Evolutionary conservation across 306 rosid species (phyloP).

Genomic region (Crataegus laevigata): DNA sequence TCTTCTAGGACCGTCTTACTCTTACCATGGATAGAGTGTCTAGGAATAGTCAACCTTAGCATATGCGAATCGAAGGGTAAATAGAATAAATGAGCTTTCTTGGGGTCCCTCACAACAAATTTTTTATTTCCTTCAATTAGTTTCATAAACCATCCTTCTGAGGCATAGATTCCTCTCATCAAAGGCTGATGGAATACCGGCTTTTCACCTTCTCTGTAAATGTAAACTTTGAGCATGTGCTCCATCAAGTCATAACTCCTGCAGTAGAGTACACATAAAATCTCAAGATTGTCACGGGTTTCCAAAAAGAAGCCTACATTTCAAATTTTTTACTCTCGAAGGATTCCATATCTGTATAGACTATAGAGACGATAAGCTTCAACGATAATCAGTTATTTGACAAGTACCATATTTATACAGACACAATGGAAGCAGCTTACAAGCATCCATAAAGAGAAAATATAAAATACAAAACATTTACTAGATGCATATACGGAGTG

Average conservation of each 20-base stretch:
- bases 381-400: not conserved
- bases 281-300: slow-evolving; percentile 8
- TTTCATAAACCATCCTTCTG: slow-evolving; percentile 97
- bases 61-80: slow-evolving; percentile 68
- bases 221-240: slow-evolving; percentile 60
- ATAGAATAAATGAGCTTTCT: slow-evolving; percentile 78
- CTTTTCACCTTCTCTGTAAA: slow-evolving; percentile 73
- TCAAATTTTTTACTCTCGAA: not conserved
- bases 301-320: slow-evolving; percentile 4
- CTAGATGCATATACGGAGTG: not conserved
- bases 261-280: slow-evolving; percentile 10
- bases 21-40: slow-evolving; percentile 21
- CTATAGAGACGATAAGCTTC: too few species aligned
- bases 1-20: slow-evolving; percentile 40
- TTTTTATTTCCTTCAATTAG: slow-evolving; percentile 55
- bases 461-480: not conserved
- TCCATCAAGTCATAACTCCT: slow-evolving; percentile 92
- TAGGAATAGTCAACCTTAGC: slow-evolving; percentile 44
- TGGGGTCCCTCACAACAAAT: slow-evolving; percentile 56
- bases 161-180: slow-evolving; percentile 81
- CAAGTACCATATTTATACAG: not conserved
- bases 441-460: not conserved
- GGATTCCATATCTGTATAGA: not conserved
- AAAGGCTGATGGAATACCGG: slow-evolving; percentile 82
- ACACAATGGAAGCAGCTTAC: not conserved